Evolutionary conservation across 306 rosid genomes (phyloP).

Genomic region (Hippophae gyantsensis): DNA sequence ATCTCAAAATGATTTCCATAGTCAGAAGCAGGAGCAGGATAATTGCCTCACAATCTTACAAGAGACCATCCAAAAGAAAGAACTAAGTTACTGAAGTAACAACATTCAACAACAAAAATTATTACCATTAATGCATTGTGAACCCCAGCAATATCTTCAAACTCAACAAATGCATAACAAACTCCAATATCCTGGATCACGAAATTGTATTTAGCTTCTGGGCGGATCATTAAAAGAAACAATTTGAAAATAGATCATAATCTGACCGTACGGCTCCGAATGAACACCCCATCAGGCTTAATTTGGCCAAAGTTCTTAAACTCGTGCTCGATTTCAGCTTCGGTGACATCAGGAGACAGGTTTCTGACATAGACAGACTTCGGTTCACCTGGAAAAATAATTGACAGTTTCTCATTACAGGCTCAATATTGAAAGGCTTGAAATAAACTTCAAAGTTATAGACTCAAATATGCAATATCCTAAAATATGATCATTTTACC

Average conservation of each 20-base stretch:
- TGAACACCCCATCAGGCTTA: constrained; percentile 73
- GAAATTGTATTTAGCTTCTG: constrained; percentile 17
- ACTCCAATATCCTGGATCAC: constrained; percentile 84
- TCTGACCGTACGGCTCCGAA: constrained; percentile 85
- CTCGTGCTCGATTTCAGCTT: constrained; percentile 74
- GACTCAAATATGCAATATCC: background rate
- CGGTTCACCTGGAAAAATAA: constrained; percentile 44
- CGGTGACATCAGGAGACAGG: constrained; percentile 64
- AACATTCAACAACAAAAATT: background rate
- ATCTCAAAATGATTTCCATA: background rate
- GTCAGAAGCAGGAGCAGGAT: no score
- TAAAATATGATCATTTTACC: no score
- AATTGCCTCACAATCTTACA: no score
- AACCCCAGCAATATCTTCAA: constrained; percentile 76
- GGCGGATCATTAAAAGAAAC: background rate
- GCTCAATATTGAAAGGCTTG: background rate
- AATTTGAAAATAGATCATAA: constrained; percentile 10
- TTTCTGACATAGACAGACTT: constrained; percentile 92
- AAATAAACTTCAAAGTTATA: background rate
- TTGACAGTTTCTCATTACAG: background rate
- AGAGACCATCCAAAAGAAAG: no score
- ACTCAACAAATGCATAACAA: constrained; percentile 95
- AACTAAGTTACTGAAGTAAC: background rate
- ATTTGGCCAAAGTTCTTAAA: constrained; percentile 75
- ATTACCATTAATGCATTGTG: constrained; percentile 82